Base-by-base conservation (phyloP, 495 filamentous ascomycete genomes). In the Penicillium canariense region DNA sequence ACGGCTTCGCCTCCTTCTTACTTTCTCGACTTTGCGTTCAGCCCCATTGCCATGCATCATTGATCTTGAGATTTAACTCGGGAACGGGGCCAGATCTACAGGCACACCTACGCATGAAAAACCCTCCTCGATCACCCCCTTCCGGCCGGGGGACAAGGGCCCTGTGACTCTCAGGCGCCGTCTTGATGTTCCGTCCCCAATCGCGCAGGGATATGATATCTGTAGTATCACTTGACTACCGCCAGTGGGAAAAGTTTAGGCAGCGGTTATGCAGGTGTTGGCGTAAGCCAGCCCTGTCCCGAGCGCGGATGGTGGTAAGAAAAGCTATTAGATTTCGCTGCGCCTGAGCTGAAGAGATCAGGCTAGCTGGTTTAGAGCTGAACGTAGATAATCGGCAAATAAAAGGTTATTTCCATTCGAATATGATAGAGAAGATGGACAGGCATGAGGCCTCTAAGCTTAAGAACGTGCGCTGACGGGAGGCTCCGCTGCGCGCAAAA, bases 161-260 rank as follows among this genome's bases (percentile, higher is more conserved):
- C 48, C 8, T 2, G 1, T 25, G 17, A 23, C 7, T 28, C 15
- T 43, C 49, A 26, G 17, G 49, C 14, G 48, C n/a, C 23, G 14
- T 26, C 18, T 14, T 14, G 27, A n/a, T 39, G 30, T 40, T 48
- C 31, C 40, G 43, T 11, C 12, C 32, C 34, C 32, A 25, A 47
- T 31, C 43, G 42, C 27, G 20, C 20, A 17, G 8, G 17, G 27
- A 23, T 38, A 5, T n/a, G 42, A 35, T 40, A 34, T 11, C 47
- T 30, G 40, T 20, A 6, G 58, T 61, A 54, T 61, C 22, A 63
- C 58, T 61, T n/a, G 26, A 30, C 48, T 38, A 58, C 58, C 15
- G 35, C 14, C 31, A 31, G 12, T 11, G 26, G 25, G 18, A 26
- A 31, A 48, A 23, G 20, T 44, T 27, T 30, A 31, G 28, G 20